Percentiles rank a stretch among this genome's conserved stretches.
These are phyloP conservation scores for Chlorella ohadii DNA, from an alignment of 139 green algal genomes.

Conservation along the genomic window DNA sequence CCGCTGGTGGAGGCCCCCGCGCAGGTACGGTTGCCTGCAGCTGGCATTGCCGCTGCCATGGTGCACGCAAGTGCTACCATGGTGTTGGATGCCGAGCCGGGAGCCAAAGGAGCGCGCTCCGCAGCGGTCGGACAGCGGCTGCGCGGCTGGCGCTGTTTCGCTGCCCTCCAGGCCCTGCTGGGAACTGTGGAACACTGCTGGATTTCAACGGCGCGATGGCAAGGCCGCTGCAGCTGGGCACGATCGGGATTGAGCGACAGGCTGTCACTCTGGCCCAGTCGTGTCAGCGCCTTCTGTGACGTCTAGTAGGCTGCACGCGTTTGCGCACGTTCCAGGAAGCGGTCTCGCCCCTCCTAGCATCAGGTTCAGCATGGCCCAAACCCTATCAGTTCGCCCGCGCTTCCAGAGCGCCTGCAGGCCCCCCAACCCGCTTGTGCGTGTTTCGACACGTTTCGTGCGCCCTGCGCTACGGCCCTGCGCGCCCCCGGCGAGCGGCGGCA, in stretches of 20 bases:
- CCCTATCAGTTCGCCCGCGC: background rate
- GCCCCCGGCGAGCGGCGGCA: background rate
- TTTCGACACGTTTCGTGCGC: background rate
- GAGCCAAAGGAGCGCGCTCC: background rate
- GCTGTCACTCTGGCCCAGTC: background rate
- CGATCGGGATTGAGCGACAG: background rate
- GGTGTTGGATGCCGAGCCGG: background rate
- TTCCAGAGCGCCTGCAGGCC: background rate
- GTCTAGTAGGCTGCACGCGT: too few species aligned
- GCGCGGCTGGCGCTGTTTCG: background rate
- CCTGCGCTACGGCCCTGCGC: background rate
- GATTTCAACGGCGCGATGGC: too few species aligned
- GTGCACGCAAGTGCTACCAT: background rate
- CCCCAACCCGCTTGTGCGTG: too few species aligned
- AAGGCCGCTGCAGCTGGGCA: too few species aligned
- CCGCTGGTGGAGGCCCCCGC: slow-evolving; percentile 16
- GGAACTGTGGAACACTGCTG: too few species aligned
- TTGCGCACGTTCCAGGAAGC: background rate
- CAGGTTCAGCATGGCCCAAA: background rate
- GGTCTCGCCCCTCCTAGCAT: background rate
- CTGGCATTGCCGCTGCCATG: background rate
- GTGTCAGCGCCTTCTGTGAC: too few species aligned
- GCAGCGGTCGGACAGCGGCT: background rate
- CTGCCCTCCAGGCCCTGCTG: too few species aligned
- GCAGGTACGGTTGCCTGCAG: slow-evolving; percentile 13